Percentiles rank a stretch among this genome's conserved stretches.
phyloP scores from a whole-genome alignment of 345 rosid species.

The Aurinia saxatilis region DNA sequence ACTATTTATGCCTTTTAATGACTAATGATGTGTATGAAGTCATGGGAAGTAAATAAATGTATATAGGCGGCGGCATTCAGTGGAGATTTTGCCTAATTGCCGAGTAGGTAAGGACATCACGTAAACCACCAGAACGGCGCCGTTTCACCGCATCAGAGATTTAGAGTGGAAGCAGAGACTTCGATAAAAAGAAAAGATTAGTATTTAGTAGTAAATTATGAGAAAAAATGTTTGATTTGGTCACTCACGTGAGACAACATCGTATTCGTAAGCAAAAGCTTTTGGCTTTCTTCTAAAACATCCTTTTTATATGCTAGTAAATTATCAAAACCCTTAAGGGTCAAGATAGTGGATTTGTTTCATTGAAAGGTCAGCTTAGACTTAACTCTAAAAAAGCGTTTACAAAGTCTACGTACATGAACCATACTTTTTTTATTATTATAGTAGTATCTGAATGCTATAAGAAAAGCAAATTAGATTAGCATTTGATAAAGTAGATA shows the following conservation, averaged over 20 bases:
- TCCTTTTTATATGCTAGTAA: neutral
- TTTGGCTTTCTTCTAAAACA: neutral
- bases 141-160: constrained; percentile 1
- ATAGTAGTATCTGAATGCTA: neutral
- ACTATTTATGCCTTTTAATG: neutral
- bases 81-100: constrained; percentile 13
- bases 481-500: neutral
- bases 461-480: neutral
- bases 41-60: neutral
- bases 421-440: neutral
- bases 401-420: constrained; percentile 11
- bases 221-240: neutral
- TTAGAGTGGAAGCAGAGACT: neutral
- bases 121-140: constrained; percentile 12
- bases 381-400: neutral
- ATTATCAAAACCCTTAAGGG: constrained; percentile 13
- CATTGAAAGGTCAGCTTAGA: constrained; percentile 14
- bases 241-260: constrained; percentile 7
- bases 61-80: constrained; percentile 10
- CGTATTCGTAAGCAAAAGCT: neutral
- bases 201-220: too few relatives aligned
- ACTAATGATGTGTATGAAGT: neutral
- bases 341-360: constrained; percentile 17
- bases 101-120: neutral
- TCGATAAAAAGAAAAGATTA: neutral